Base-by-base conservation (phyloP, 352 stramenopile genomes). In the Phytophthora megakarya region DNA sequence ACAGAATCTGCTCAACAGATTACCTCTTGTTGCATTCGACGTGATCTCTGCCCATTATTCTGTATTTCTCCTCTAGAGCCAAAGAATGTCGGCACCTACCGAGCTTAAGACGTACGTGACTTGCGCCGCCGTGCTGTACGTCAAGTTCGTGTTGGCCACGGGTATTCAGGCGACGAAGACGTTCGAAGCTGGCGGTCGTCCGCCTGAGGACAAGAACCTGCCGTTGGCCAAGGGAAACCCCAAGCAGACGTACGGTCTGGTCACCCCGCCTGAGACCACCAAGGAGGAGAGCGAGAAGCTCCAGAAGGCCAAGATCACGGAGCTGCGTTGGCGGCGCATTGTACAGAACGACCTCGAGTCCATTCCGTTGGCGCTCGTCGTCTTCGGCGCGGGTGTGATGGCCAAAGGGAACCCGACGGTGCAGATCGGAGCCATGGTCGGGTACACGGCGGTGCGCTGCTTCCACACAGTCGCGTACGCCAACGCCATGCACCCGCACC, bases 341-440 rank as follows among this genome's bases (percentile, higher is more conserved):
- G 64, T 88, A 35, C 66, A 71, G 63, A 88, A 88, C 66, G 79
- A 88, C 47, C 67, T 88, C 50, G 79, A 88, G 62, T 77, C 73
- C 35, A 75, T 88, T 42, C 79, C 79, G 22, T 46, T 88, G 33
- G 79, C 61, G 25, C 65, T 88, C 9, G 23, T 81, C n/a, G 68
- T 85, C 28, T 85, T 85, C 35, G 73, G 67, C 18, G 56, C 69
- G 1, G 69, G 67, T 11, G 44, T 88, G 25, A 51, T 84, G 52
- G 73, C 63, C 8, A 67, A 69, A 18, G 64, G 66, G 25, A 69
- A 70, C 47, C 8, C 65, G 11, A 7, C 16, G 5, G 72, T 88
- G 35, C 63, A 81, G 46, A 46, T 57, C 32, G 65, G 32, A 16
- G 64, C 63, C 18, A 83, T 88, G 64, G 28, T 73, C 23, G 62